These are phyloP conservation scores for Speleostelium caveatum DNA, from an alignment of 78 protist species.

Conservation along the genomic window DNA sequence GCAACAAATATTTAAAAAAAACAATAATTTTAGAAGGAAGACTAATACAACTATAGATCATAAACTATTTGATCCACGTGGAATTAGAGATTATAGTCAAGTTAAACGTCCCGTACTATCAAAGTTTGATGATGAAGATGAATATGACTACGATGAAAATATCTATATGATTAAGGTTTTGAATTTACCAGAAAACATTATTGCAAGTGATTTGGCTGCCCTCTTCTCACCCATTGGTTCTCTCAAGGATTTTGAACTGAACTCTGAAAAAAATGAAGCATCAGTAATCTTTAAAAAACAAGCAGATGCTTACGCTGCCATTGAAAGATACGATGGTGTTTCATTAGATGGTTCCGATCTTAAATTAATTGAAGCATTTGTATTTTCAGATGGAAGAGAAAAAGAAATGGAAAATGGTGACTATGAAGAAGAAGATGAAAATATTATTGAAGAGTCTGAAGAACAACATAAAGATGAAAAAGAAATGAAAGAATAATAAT, in stretches of 20 bases:
- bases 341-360: conserved; percentile 25
- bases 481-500: conserved; percentile 26
- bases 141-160: conserved; percentile 11
- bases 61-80: conserved; percentile 61
- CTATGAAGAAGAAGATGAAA: background rate
- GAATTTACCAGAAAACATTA: conserved; percentile 33
- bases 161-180: background rate
- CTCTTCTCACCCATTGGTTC: conserved; percentile 37
- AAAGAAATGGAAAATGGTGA: background rate
- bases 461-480: too few species aligned
- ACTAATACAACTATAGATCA: conserved; percentile 43
- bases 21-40: background rate
- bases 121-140: conserved; percentile 22
- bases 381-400: background rate
- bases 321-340: conserved; percentile 60
- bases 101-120: conserved; percentile 1
- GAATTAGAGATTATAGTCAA: conserved; percentile 62
- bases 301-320: conserved; percentile 22
- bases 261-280: conserved; percentile 4
- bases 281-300: conserved; percentile 15
- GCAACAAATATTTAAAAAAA: too few species aligned
- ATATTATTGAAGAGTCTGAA: too few species aligned
- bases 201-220: conserved; percentile 4
- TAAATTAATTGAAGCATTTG: background rate
- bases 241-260: conserved; percentile 45